A percentile compares a stretch with the other conserved stretches of the same genome.
phyloP scores from a whole-genome alignment of 2,329 filamentous ascomycete species.

The Apiospora kogelbergensis region DNA sequence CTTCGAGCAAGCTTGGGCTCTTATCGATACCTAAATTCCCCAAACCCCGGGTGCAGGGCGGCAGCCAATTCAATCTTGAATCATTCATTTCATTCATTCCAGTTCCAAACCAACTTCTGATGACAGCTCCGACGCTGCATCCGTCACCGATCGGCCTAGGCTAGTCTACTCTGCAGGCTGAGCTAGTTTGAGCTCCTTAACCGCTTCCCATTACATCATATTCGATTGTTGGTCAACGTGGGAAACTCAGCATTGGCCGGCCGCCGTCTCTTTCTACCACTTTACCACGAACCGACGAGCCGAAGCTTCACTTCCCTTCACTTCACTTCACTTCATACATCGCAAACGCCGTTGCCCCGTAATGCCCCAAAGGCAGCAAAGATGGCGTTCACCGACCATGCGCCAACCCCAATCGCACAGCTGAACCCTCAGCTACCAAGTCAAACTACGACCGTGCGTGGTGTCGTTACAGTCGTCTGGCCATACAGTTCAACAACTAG shows the following conservation, averaged over 20 bases:
- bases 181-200: neutral
- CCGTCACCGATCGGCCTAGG: neutral
- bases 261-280: neutral
- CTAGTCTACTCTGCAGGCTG: neutral
- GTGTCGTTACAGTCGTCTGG: constrained; percentile 84
- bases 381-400: constrained; percentile 6
- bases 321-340: neutral
- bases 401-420: constrained; percentile 53
- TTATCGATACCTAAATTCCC: neutral
- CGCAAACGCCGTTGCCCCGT: neutral
- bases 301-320: neutral
- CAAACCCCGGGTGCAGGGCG: neutral
- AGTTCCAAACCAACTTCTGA: neutral
- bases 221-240: neutral
- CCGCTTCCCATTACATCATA: neutral
- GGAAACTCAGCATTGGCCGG: neutral
- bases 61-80: neutral
- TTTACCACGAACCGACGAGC: neutral
- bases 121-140: constrained; percentile 4
- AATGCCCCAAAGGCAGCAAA: constrained; percentile 1
- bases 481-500: constrained; percentile 80
- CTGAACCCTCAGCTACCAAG: constrained; percentile 49
- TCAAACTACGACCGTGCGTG: constrained; percentile 55
- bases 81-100: neutral
- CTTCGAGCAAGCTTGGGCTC: neutral